Base-by-base conservation (phyloP, 2,329 filamentous ascomycete species). In the Diaporthe citriasiana region DNA sequence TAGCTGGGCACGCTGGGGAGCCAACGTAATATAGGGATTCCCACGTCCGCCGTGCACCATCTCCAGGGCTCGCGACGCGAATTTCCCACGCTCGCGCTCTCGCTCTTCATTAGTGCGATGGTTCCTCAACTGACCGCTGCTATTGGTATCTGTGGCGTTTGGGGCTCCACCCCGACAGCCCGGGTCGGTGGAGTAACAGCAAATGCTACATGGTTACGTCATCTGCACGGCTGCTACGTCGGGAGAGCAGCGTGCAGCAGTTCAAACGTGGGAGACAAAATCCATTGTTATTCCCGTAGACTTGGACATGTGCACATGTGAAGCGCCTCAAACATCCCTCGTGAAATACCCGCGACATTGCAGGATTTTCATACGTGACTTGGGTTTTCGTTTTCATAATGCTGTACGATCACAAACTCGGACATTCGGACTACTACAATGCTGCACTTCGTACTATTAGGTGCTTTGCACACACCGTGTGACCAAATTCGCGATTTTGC, bases 11-110 rank as follows among this genome's bases (percentile, higher is more conserved):
- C n/a, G 59, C 59, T 63, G 59, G 59, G 38, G 25, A 17, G 40
- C 25, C 40, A 33, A n/a, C 27, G 40, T 47, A 47, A 47, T 38
- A 25, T 63, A 33, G 25, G 19, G 12, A 12, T 15, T 6, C 30
- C 6, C 9, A 15, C 45, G 40, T 19, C 60, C 27, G 60, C 35
- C 30, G 60, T 66, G 63, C 47, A 53, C 33, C 19, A 27, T 13
- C 47, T n/a, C n/a, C n/a, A n/a, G n/a, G n/a, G n/a, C n/a, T 68
- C 63, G 63, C 63, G 63, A 53, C 63, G 63, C 45, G 63, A 68
- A 53, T 33, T 1, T 40, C 15, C 40, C n/a, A 40, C 33, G 15
- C 47, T 53, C 63, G 47, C 63, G 63, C 63, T 53, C 63, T 68
- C 63, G 63, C 63, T 40, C n/a, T 68, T 53, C 7, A 19, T 27